Evolutionary conservation across 2,329 filamentous ascomycete species (phyloP).

Genomic region (Phaeosphaeriaceae sp.): DNA sequence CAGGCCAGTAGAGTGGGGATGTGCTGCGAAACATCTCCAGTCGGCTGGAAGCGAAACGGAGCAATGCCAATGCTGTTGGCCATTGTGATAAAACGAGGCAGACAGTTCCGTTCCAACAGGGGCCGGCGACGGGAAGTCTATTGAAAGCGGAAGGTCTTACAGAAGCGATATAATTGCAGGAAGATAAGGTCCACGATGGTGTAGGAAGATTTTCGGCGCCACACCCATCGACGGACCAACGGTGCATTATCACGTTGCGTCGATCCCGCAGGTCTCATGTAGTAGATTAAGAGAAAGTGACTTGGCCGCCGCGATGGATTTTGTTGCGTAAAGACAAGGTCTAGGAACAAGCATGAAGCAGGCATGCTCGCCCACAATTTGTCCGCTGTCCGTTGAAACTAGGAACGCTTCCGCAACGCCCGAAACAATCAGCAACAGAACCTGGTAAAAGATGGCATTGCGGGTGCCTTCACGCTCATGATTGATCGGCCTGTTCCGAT

Average conservation of each 20-base stretch:
- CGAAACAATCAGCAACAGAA: neutral
- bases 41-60: conserved; percentile 11
- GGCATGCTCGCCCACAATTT: conserved; percentile 1
- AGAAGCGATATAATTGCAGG: conserved; percentile 9
- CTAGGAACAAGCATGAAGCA: conserved; percentile 15
- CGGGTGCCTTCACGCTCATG: neutral
- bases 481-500: neutral
- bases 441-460: neutral
- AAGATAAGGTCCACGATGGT: conserved; percentile 27
- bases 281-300: conserved; percentile 32
- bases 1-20: conserved; percentile 22
- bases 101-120: neutral
- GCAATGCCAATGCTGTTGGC: conserved; percentile 20
- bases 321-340: conserved; percentile 7
- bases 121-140: conserved; percentile 7
- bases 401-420: neutral
- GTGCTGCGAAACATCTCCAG: conserved; percentile 15
- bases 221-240: conserved; percentile 24
- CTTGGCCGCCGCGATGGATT: conserved; percentile 24
- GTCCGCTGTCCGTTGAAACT: neutral
- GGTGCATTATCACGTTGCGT: conserved; percentile 16
- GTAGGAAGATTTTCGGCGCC: conserved; percentile 17
- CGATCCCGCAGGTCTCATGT: conserved; percentile 22
- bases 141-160: conserved; percentile 25
- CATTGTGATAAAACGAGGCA: conserved; percentile 6